Base-by-base conservation (phyloP, 148 eudicot genomes). In the Silene conica region DNA sequence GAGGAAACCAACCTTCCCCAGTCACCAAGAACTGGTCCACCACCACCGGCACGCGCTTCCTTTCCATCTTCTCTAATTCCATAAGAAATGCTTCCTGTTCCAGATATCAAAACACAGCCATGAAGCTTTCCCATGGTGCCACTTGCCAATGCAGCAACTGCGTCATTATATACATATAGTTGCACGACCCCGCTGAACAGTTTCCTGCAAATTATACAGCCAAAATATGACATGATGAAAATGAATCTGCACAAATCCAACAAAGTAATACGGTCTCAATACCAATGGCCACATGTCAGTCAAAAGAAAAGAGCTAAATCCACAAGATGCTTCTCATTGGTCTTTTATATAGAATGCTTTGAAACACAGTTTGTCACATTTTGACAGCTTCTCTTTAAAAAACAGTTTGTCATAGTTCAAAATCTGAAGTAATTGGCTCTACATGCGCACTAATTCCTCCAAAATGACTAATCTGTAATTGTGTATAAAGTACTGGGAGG, bases 41-140 rank as follows among this genome's bases (percentile, higher is more conserved):
- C 97, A 78, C 97, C 97, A 68, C 91, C 93, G 38, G 97, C 89
- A 22, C 93, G 93, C 73, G 90, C 91, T 82, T 91, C 90, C 48
- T 72, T 83, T 68, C 93, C 91, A 72, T 89, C 90, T 79, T 91
- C 88, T 50, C 85, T 78, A 74, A 87, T 79, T 68, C 93, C 97
- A 86, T 87, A 91, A 83, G 97, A 80, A 79, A 91, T 89, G 82
- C 91, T 80, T 75, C 97, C 93, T 60, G 97, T 91, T 31, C 97
- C 97, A 55, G 93, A 86, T 59, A 91, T 91, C 67, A 91, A 79
- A 74, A 91, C 92, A 71, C 97, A 89, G 26, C 97, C 97, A 76
- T 91, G 89, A 77, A 89, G 97, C 80, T 86, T 89, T 80, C 97
- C 97, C 86, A 83, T 83, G 55, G 97, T 89, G 80, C 97, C 97